Percentiles rank a stretch among this genome's conserved stretches.
These are phyloP conservation scores for Exophiala alcalophila DNA, from an alignment of 2,329 filamentous ascomycete genomes.

Conservation along the genomic window DNA sequence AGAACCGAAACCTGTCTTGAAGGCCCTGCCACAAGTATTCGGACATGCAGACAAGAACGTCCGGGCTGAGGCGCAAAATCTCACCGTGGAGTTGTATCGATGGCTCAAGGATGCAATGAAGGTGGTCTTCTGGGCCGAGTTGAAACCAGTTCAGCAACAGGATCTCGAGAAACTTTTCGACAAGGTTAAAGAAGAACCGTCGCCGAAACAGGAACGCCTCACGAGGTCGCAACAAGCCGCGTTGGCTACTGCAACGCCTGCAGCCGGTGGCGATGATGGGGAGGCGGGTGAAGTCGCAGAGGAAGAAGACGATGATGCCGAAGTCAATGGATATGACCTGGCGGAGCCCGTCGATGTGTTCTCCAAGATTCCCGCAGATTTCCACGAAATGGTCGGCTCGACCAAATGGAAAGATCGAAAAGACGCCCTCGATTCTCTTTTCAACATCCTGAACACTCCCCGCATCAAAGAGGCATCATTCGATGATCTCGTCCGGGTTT, in stretches of 20 bases:
- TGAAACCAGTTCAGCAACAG: slow-evolving; percentile 92
- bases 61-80: slow-evolving; percentile 83
- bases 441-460: slow-evolving; percentile 73
- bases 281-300: slow-evolving; percentile 55
- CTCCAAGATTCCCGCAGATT: slow-evolving; percentile 75
- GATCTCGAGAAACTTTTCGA: slow-evolving; percentile 94
- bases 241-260: slow-evolving; percentile 64
- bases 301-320: slow-evolving; percentile 61
- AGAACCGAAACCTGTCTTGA: slow-evolving; percentile 88
- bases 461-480: slow-evolving; percentile 90
- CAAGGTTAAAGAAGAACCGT: slow-evolving; percentile 79
- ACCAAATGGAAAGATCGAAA: slow-evolving; percentile 99
- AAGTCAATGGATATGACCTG: slow-evolving; percentile 77
- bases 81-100: slow-evolving; percentile 91
- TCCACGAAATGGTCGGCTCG: slow-evolving; percentile 78
- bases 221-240: slow-evolving; percentile 86
- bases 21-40: slow-evolving; percentile 83
- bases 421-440: slow-evolving; percentile 82
- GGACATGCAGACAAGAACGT: slow-evolving; percentile 98
- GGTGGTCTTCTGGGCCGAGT: slow-evolving; percentile 90
- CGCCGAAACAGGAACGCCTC: slow-evolving; percentile 86
- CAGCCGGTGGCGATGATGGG: slow-evolving; percentile 56
- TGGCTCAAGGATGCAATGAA: slow-evolving; percentile 99
- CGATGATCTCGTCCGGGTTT: slow-evolving; percentile 73
- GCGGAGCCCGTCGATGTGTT: slow-evolving; percentile 82